Evolutionary conservation across 345 rosid genomes (phyloP).

Genomic region (Toxicodendron radicans): DNA sequence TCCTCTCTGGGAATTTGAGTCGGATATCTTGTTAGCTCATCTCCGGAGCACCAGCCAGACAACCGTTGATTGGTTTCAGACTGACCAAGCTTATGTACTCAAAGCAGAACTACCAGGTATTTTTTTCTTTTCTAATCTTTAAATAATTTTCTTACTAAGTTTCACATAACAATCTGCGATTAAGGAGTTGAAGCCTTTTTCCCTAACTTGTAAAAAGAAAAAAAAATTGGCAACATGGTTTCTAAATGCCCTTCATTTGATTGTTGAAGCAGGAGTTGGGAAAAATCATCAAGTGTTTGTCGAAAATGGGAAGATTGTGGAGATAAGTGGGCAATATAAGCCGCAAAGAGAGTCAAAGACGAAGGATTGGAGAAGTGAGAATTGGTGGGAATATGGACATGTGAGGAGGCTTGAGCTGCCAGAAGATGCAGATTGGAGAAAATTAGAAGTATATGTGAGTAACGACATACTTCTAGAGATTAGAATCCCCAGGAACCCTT

Average conservation of each 20-base stretch:
- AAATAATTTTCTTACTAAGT: not conserved
- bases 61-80: conserved; percentile 72
- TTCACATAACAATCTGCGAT: not conserved
- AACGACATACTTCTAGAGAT: conserved; percentile 53
- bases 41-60: conserved; percentile 63
- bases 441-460: conserved; percentile 44
- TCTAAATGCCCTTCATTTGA: conserved; percentile 15
- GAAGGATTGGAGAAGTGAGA: conserved; percentile 73
- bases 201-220: no score
- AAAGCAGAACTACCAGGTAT: conserved; percentile 74
- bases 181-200: not conserved
- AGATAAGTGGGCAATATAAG: conserved; percentile 76
- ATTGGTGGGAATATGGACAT: conserved; percentile 85
- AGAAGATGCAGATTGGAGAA: conserved; percentile 65
- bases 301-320: conserved; percentile 70
- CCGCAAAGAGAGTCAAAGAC: conserved; percentile 37
- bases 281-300: conserved; percentile 42
- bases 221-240: no score
- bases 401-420: conserved; percentile 89
- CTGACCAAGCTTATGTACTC: conserved; percentile 69
- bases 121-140: not conserved
- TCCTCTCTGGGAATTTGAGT: conserved; percentile 86
- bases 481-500: conserved; percentile 51
- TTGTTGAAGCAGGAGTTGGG: conserved; percentile 45
- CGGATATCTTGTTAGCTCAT: conserved; percentile 51